phyloP scores from a whole-genome alignment of 805 yeast species.

The Starmerella cellae region DNA sequence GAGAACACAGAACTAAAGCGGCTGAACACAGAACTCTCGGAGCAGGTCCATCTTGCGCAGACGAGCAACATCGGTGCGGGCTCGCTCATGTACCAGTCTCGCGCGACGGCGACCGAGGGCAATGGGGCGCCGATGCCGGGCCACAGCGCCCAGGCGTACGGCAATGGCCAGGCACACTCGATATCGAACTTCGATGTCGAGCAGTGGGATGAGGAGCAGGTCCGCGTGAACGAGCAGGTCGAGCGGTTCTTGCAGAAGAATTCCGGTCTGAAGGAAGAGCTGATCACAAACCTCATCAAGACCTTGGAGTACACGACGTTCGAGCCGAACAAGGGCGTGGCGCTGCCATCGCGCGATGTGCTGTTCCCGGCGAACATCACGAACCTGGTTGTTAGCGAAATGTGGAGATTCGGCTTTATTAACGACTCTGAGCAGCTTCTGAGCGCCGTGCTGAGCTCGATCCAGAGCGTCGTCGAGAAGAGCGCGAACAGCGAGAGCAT shows the following conservation, averaged over 20 bases:
- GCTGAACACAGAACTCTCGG: conserved; percentile 22
- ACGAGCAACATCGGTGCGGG: conserved; percentile 19
- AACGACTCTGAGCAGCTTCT: conserved; percentile 81
- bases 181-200: conserved; percentile 1
- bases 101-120: conserved; percentile 2
- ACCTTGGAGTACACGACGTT: conserved; percentile 75
- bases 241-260: conserved; percentile 38
- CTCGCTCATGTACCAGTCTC: conserved; percentile 11
- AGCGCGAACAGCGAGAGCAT: conserved; percentile 80
- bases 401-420: conserved; percentile 96
- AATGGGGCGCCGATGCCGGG: background rate
- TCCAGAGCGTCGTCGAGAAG: conserved; percentile 70
- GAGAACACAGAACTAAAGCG: conserved; percentile 22
- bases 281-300: conserved; percentile 39
- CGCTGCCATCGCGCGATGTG: conserved; percentile 75
- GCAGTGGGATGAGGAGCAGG: conserved; percentile 23
- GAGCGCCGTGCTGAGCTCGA: conserved; percentile 75
- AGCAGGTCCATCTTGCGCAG: conserved; percentile 22
- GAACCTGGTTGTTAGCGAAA: conserved; percentile 80
- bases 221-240: conserved; percentile 57
- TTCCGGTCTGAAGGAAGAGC: conserved; percentile 18
- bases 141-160: background rate
- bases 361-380: conserved; percentile 92
- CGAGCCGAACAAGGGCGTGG: conserved; percentile 71
- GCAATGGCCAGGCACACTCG: background rate